Evolutionary conservation across 805 yeast genomes (phyloP).

Genomic region (Yamadazyma sp.): DNA sequence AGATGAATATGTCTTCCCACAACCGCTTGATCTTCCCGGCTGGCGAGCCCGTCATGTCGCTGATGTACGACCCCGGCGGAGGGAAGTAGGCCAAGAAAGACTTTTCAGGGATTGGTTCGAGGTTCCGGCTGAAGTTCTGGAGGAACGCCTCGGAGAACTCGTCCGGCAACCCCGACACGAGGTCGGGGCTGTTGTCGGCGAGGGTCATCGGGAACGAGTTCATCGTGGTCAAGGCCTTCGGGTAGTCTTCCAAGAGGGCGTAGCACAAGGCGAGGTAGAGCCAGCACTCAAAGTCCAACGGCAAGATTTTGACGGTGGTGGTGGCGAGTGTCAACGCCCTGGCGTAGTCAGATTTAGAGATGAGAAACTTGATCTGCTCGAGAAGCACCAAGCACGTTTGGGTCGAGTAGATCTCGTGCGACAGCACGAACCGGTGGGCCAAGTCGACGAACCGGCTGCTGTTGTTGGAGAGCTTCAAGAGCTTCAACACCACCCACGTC

Average conservation of each 20-base stretch:
- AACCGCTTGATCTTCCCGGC: slow-evolving; percentile 30
- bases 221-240: slow-evolving; percentile 61
- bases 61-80: slow-evolving; percentile 17
- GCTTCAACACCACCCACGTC: slow-evolving; percentile 24
- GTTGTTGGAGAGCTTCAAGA: slow-evolving; percentile 23
- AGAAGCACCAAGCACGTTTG: slow-evolving; percentile 58
- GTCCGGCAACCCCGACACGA: slow-evolving; percentile 27
- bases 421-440: slow-evolving; percentile 21
- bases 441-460: slow-evolving; percentile 25
- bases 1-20: slow-evolving; percentile 33
- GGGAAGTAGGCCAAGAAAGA: slow-evolving; percentile 31
- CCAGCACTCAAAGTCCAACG: slow-evolving; percentile 78
- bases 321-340: slow-evolving; percentile 61
- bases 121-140: slow-evolving; percentile 15
- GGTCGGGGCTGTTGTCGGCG: slow-evolving; percentile 33
- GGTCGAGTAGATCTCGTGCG: slow-evolving; percentile 25
- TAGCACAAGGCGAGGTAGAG: slow-evolving; percentile 59
- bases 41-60: not conserved
- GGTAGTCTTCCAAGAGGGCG: slow-evolving; percentile 52
- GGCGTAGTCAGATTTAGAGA: slow-evolving; percentile 51
- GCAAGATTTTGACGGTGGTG: slow-evolving; percentile 64
- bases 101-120: slow-evolving; percentile 29
- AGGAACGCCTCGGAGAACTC: slow-evolving; percentile 23
- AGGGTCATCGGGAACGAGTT: slow-evolving; percentile 66
- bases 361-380: slow-evolving; percentile 64